Conservation (phyloP, 345 rosid genomes). For the Ricinus communis region DNA sequence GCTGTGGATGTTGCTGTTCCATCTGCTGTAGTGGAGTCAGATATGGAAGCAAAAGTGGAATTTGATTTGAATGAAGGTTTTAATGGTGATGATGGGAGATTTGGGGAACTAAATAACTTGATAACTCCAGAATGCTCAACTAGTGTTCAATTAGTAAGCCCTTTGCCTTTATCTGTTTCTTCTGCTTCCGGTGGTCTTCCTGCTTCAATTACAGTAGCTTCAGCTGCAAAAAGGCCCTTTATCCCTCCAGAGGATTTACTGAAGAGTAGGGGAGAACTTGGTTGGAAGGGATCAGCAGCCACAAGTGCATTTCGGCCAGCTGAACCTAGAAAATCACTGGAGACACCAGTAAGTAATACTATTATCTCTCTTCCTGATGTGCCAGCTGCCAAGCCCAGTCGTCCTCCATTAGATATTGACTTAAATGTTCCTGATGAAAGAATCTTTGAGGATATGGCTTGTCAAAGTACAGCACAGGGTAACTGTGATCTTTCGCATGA, state of each 20-base stretch:
- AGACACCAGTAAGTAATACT: conserved; percentile 35
- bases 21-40: conserved; percentile 32
- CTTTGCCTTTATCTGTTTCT: conserved; percentile 43
- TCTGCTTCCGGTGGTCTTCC: conserved; percentile 47
- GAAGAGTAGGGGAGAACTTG: conserved; percentile 63
- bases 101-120: conserved; percentile 42
- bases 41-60: conserved; percentile 55
- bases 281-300: conserved; percentile 99
- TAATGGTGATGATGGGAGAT: conserved; percentile 52
- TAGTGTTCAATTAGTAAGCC: conserved; percentile 41
- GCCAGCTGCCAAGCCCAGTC: conserved; percentile 44
- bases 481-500: conserved; percentile 28
- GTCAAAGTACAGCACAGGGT: conserved; percentile 39
- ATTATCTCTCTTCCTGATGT: conserved; percentile 37
- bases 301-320: conserved; percentile 99
- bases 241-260: conserved; percentile 72
- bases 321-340: conserved; percentile 67
- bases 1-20: conserved; percentile 27
- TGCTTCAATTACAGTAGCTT: conserved; percentile 75
- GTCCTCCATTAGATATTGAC: conserved; percentile 66
- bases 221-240: conserved; percentile 89
- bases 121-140: conserved; percentile 36
- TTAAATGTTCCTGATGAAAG: conserved; percentile 83
- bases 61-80: conserved; percentile 91
- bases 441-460: conserved; percentile 63